A percentile compares a stretch with the other conserved stretches of the same genome.
These are phyloP conservation scores for Cucumis cinereus DNA, from an alignment of 306 rosid genomes.

Conservation along the genomic window DNA sequence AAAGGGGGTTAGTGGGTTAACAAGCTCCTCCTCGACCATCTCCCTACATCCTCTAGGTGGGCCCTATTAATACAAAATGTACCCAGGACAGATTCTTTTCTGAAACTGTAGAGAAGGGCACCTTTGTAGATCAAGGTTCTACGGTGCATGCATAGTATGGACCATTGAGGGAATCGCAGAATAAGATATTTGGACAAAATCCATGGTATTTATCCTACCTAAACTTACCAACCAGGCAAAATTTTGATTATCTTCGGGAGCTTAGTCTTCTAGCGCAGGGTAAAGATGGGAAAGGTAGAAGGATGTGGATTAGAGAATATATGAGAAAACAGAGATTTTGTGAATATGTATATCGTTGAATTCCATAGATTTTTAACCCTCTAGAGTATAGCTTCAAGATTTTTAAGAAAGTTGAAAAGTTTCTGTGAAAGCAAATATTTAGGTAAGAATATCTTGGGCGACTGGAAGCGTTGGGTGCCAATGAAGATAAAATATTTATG, in stretches of 20 bases:
- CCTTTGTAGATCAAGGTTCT: neutral
- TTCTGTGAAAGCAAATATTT: neutral
- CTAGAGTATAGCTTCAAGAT: neutral
- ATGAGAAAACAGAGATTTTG: neutral
- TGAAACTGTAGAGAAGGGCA: neutral
- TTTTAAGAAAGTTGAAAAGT: neutral
- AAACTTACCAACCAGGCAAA: neutral
- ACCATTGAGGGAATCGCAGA: neutral
- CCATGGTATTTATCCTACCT: neutral
- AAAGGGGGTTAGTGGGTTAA: neutral
- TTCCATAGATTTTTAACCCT: neutral
- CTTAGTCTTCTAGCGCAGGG: neutral
- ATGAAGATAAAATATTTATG: neutral
- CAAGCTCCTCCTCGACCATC: neutral
- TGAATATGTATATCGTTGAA: neutral
- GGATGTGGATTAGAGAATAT: neutral
- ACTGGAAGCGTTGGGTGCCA: neutral
- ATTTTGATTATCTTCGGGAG: neutral
- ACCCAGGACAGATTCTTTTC: neutral
- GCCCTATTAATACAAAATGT: neutral
- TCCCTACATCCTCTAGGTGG: neutral
- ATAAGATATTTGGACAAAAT: neutral
- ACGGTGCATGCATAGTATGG: neutral
- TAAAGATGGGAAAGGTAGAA: neutral
- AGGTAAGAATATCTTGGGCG: neutral